These are phyloP conservation scores for Corniculantispora saksenae DNA, from an alignment of 2,329 filamentous ascomycete species.

Conservation along the genomic window DNA sequence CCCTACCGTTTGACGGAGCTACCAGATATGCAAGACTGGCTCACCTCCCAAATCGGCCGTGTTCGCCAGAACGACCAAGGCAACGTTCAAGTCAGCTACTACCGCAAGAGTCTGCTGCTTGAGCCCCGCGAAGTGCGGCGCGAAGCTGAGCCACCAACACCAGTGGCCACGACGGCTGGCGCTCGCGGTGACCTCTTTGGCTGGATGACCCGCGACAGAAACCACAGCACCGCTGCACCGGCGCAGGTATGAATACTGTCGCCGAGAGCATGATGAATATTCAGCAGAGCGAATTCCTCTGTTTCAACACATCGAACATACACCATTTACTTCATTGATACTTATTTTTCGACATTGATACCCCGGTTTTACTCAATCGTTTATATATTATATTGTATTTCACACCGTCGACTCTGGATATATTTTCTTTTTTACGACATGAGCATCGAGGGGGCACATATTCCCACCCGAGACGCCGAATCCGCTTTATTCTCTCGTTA, in stretches of 20 bases:
- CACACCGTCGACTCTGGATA: constrained; percentile 17
- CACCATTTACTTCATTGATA: constrained; percentile 26
- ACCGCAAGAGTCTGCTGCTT: constrained; percentile 80
- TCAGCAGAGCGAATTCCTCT: constrained; percentile 10
- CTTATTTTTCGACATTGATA: constrained; percentile 24
- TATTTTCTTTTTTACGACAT: constrained; percentile 17
- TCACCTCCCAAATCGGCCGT: constrained; percentile 76
- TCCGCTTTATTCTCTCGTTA: constrained; percentile 1
- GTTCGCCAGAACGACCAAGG: constrained; percentile 63
- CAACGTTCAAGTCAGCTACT: constrained; percentile 64
- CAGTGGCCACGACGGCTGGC: constrained; percentile 31
- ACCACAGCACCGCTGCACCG: constrained; percentile 31
- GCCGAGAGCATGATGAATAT: neutral
- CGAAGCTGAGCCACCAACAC: constrained; percentile 36
- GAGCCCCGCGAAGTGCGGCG: constrained; percentile 67
- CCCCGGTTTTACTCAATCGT: constrained; percentile 18
- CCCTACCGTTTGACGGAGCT: constrained; percentile 83
- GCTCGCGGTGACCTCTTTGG: constrained; percentile 47
- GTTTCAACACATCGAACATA: constrained; percentile 17
- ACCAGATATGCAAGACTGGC: constrained; percentile 89
- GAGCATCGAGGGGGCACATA: neutral
- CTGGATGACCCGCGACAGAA: constrained; percentile 53
- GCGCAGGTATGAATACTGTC: constrained; percentile 22
- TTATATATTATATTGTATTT: constrained; percentile 18
- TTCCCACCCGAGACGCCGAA: neutral